A percentile compares a stretch with the other conserved stretches of the same genome.
Conservation (phyloP, 2,329 filamentous ascomycete species). For the Claviceps spartinae region DNA sequence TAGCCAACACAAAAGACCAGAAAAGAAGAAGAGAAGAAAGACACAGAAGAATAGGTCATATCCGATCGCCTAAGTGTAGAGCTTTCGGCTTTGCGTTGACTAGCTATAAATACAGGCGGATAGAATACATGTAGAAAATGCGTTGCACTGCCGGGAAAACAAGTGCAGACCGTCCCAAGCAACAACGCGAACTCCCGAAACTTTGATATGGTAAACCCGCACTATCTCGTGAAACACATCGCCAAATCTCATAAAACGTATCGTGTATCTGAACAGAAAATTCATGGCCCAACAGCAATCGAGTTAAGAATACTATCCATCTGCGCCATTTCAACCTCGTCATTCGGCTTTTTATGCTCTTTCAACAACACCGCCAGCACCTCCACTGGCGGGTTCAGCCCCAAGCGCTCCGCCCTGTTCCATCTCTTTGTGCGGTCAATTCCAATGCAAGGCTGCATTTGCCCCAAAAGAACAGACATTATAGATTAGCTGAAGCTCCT, state of each 20-base stretch:
- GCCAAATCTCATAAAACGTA: constrained; percentile 4
- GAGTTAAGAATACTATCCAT: constrained; percentile 55
- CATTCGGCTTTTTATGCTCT: constrained; percentile 45
- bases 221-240: not conserved
- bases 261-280: not conserved
- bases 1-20: constrained; percentile 22
- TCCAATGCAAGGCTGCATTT: constrained; percentile 70
- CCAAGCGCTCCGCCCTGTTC: constrained; percentile 72
- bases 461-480: not conserved
- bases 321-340: constrained; percentile 51
- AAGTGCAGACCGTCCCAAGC: not conserved
- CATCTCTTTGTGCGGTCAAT: constrained; percentile 71
- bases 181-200: not conserved
- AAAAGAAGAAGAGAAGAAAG: not conserved
- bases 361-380: constrained; percentile 74
- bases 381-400: constrained; percentile 77
- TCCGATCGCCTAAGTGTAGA: not conserved
- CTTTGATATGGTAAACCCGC: not conserved
- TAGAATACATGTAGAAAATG: not conserved
- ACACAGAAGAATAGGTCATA: not conserved
- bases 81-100: not conserved
- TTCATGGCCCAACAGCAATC: constrained; percentile 25
- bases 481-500: constrained; percentile 7
- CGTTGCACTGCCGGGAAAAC: not conserved
- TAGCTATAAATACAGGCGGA: not conserved